Evolutionary conservation across 2,329 filamentous ascomycete genomes (phyloP), one percentile per base, ranked within the genome.

Genomic region (Ceratocystis variospora): DNA sequence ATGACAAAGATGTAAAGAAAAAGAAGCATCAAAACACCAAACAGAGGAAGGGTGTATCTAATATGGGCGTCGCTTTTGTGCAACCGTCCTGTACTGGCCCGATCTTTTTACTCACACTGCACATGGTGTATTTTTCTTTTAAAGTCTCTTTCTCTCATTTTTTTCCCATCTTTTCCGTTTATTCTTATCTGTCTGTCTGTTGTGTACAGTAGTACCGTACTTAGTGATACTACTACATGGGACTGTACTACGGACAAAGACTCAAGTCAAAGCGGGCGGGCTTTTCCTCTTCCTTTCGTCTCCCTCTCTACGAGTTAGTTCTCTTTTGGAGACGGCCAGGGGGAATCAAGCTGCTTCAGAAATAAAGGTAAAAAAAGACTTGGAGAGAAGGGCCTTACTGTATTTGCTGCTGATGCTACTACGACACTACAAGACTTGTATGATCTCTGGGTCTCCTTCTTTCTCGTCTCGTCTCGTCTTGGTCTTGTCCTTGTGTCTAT

Each of bases 391-490:
- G 12, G 37, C 37, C 37, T 41, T 41, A 15, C 37, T 41, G 37
- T 41, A 41, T 41, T 41, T 41, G 37, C 37, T 41, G 10, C 10
- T 41, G 10, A 12, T 41, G 10, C 37, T 41, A 41, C 37, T 10
- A 15, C 37, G 12, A 41, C 37, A 25, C 55, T 33, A 37, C 31
- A 59, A 31, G 37, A 15, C 15, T 25, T 22, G 50, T 46, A 44
- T 59, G 55, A 59, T 63, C 62, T 63, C 61, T 46, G n/a, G 12
- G 28, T 62, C 45, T 22, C 41, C 50, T 65, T 28, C 31, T 41
- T 41, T 41, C 37, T 41, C 37, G 37, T 41, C 37, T 41, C 37
- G 37, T 41, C 37, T 41, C 37, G 37, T 41, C 37, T 41, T 41
- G 10, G 37, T 41, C 37, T 41, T 15, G 37, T 22, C 48, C 48